phyloP scores from a whole-genome alignment of 2,329 filamentous ascomycete species.

The Paecilomyces niveus region DNA sequence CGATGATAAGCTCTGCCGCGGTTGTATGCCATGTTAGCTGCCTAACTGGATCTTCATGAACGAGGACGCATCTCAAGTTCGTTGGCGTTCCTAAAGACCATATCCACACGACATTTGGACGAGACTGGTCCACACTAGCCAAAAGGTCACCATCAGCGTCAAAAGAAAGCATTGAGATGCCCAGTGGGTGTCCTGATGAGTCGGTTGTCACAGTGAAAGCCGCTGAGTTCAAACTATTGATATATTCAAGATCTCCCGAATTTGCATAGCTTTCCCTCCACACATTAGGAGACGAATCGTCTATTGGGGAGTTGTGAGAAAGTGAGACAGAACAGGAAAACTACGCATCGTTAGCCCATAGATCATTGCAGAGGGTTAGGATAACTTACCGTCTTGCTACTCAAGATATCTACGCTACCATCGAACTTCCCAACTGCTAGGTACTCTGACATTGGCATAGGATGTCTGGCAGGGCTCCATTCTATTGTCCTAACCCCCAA shows the following conservation, averaged over 20 bases:
- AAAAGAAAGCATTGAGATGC: conserved; percentile 34
- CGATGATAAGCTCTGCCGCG: conserved; percentile 30
- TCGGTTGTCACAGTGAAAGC: conserved; percentile 24
- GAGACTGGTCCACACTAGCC: conserved; percentile 32
- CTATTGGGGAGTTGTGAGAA: conserved; percentile 25
- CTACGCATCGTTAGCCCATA: conserved; percentile 11
- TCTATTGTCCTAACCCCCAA: conserved; percentile 47
- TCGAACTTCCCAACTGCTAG: conserved; percentile 47
- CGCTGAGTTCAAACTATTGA: conserved; percentile 30
- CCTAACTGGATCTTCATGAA: conserved; percentile 36
- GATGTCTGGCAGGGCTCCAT: conserved; percentile 40
- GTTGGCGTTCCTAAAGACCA: conserved; percentile 29
- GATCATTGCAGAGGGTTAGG: background rate
- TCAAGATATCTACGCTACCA: conserved; percentile 42
- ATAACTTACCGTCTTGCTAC: conserved; percentile 32
- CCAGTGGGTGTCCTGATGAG: conserved; percentile 21
- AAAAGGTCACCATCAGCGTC: conserved; percentile 29
- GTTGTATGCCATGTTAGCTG: conserved; percentile 35
- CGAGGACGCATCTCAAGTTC: conserved; percentile 26
- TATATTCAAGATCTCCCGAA: conserved; percentile 25
- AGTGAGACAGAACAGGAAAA: conserved; percentile 28
- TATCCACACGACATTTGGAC: conserved; percentile 40
- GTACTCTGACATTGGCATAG: conserved; percentile 24
- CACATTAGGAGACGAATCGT: conserved; percentile 23
- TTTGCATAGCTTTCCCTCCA: conserved; percentile 26